phyloP scores from a whole-genome alignment of 192 early-diverging fungal species.

The Backusella mclennaniae region DNA sequence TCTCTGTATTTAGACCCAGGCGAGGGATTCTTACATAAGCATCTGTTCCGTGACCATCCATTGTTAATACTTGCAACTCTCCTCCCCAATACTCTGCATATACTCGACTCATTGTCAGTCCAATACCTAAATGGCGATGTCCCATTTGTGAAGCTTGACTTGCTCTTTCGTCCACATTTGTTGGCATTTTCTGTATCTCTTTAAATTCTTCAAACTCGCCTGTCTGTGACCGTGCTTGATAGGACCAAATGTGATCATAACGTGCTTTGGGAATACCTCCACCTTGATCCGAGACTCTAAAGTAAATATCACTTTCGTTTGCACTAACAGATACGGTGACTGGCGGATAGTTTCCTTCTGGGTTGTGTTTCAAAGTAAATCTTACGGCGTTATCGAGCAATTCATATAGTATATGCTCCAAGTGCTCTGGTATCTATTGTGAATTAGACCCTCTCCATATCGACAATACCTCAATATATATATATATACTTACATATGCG shows the following conservation, averaged over 20 bases:
- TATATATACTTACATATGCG: slow-evolving; percentile 22
- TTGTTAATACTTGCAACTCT: slow-evolving; percentile 67
- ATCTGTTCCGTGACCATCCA: slow-evolving; percentile 92
- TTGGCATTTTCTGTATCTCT: slow-evolving; percentile 74
- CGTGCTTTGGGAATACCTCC: slow-evolving; percentile 75
- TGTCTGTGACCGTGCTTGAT: slow-evolving; percentile 16
- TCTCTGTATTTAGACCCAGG: slow-evolving; percentile 65
- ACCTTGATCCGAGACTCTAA: slow-evolving; percentile 93
- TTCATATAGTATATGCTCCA: slow-evolving; percentile 93
- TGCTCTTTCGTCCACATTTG: slow-evolving; percentile 50
- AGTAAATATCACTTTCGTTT: slow-evolving; percentile 70
- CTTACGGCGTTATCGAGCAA: slow-evolving; percentile 85
- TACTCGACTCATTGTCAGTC: slow-evolving; percentile 85
- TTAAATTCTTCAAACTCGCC: slow-evolving; percentile 65
- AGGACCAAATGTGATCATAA: slow-evolving; percentile 76
- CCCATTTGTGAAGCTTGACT: slow-evolving; percentile 19
- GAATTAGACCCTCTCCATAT: not conserved
- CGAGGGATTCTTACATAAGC: slow-evolving; percentile 80
- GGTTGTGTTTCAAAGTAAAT: slow-evolving; percentile 61
- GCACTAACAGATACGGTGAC: slow-evolving; percentile 83
- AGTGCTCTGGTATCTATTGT: slow-evolving; percentile 69
- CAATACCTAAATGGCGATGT: slow-evolving; percentile 69
- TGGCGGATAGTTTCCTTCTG: slow-evolving; percentile 56
- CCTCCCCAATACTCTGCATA: slow-evolving; percentile 98
- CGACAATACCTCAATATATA: not conserved